These are phyloP conservation scores for Yamadazyma akitaensis DNA, from an alignment of 805 yeast species.

Conservation along the genomic window DNA sequence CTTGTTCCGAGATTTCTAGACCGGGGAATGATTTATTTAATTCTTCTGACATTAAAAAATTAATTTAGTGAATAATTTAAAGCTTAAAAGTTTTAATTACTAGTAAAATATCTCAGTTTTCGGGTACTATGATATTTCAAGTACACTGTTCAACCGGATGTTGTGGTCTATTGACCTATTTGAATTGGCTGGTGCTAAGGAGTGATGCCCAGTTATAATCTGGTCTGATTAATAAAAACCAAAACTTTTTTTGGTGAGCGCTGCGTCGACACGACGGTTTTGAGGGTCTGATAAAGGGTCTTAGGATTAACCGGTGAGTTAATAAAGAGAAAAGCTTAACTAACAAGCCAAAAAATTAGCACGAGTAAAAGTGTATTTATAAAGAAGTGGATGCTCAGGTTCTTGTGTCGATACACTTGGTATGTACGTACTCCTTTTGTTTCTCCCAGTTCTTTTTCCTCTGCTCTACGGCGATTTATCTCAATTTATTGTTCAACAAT, in stretches of 20 bases:
- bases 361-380: no score
- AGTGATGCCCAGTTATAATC: not conserved
- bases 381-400: no score
- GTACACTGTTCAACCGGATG: no score
- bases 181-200: not conserved
- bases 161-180: not conserved
- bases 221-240: not conserved
- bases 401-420: no score
- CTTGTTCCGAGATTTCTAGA: not conserved
- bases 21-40: not conserved
- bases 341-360: no score
- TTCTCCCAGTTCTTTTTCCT: no score
- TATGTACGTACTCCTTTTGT: no score
- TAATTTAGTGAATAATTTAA: not conserved
- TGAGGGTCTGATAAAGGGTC: not conserved
- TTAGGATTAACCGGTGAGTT: no score
- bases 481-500: not conserved
- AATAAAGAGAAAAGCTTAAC: no score
- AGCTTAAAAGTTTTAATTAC: no score
- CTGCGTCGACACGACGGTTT: conserved; percentile 3
- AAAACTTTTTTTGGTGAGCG: conserved; percentile 5
- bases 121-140: no score
- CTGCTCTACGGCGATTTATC: not conserved
- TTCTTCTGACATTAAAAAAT: not conserved
- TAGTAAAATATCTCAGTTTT: no score